phyloP scores from a whole-genome alignment of 768 basidiomycete species.

The Hortiboletus campestris region DNA sequence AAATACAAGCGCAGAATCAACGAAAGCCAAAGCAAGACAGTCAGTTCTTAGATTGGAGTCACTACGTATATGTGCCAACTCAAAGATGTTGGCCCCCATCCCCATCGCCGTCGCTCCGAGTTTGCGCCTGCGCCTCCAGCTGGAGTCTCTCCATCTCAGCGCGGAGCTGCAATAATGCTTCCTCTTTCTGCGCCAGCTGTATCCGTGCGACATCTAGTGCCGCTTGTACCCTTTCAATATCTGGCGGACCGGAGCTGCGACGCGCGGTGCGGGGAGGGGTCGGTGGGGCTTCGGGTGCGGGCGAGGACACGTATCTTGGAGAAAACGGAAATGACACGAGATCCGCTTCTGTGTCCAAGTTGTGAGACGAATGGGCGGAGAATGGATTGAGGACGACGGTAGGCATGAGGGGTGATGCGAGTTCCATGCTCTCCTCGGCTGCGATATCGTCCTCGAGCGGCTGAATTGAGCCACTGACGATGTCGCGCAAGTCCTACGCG shows the following conservation, averaged over 20 bases:
- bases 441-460: constrained; percentile 35
- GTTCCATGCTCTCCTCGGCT: constrained; percentile 49
- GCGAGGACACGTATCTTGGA: constrained; percentile 20
- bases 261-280: background rate
- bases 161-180: constrained; percentile 18
- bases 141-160: constrained; percentile 22
- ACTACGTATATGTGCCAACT: background rate
- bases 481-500: constrained; percentile 2
- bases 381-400: constrained; percentile 20
- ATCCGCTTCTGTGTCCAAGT: constrained; percentile 6
- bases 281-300: background rate
- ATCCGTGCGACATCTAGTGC: constrained; percentile 21
- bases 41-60: background rate
- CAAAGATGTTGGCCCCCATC: background rate
- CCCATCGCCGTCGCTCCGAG: background rate
- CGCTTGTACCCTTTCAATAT: constrained; percentile 22
- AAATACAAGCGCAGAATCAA: background rate
- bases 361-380: background rate
- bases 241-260: constrained; percentile 11
- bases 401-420: constrained; percentile 49
- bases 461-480: constrained; percentile 7
- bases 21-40: background rate
- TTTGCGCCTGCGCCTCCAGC: constrained; percentile 4
- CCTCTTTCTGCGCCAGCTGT: constrained; percentile 24
- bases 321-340: constrained; percentile 21